phyloP scores from a whole-genome alignment of 495 filamentous ascomycete species.

The Saxophila tyrrhenica region DNA sequence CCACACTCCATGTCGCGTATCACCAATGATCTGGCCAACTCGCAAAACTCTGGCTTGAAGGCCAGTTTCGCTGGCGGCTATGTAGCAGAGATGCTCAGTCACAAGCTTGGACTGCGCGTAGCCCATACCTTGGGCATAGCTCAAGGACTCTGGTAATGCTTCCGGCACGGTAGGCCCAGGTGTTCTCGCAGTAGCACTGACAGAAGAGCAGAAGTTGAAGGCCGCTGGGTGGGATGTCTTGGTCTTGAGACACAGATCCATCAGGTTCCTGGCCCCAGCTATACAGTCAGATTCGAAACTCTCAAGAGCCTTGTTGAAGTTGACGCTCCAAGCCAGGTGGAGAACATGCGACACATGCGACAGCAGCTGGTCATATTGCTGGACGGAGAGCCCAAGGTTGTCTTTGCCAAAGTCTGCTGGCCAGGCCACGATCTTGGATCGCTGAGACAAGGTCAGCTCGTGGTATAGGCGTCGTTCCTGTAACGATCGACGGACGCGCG shows the following conservation, averaged over 20 bases:
- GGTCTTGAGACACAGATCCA: slow-evolving; percentile 41
- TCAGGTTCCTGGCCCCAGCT: slow-evolving; percentile 39
- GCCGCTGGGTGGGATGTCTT: slow-evolving; percentile 29
- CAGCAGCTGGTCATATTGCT: background rate
- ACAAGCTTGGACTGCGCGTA: slow-evolving; percentile 49
- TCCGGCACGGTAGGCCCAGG: slow-evolving; percentile 27
- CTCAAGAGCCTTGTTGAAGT: slow-evolving; percentile 37
- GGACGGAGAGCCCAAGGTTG: slow-evolving; percentile 2
- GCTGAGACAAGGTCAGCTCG: slow-evolving; percentile 8
- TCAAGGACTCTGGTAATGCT: slow-evolving; percentile 29
- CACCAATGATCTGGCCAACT: too few species aligned
- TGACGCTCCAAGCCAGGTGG: slow-evolving; percentile 46
- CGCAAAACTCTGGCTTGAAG: too few species aligned
- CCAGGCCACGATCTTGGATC: too few species aligned
- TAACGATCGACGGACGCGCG: background rate
- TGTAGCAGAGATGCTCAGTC: too few species aligned
- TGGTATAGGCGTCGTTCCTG: slow-evolving; percentile 16
- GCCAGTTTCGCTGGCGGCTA: too few species aligned
- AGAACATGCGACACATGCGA: slow-evolving; percentile 5
- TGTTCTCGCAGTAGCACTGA: slow-evolving; percentile 16
- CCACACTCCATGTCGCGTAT: too few species aligned
- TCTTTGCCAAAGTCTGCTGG: background rate
- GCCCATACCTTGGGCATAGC: slow-evolving; percentile 36
- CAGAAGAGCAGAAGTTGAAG: slow-evolving; percentile 29
- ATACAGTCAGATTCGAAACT: slow-evolving; percentile 37